Conservation (phyloP, 2,329 filamentous ascomycete species). For the Fusarium anguioides region DNA sequence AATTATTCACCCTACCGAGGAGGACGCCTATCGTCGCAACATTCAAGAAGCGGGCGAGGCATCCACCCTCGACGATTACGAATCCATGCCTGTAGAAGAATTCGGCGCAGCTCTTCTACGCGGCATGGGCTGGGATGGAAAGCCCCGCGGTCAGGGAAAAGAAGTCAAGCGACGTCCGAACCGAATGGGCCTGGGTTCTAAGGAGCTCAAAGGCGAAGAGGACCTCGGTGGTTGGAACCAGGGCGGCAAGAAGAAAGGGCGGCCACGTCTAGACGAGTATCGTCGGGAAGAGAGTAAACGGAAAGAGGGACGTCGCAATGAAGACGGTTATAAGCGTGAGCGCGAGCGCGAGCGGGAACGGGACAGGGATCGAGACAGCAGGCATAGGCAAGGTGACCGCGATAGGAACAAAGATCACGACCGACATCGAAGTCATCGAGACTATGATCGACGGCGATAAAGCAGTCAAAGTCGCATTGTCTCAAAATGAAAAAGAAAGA, state of each 20-base stretch:
- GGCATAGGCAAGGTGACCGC: slow-evolving; percentile 47
- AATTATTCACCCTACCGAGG: slow-evolving; percentile 68
- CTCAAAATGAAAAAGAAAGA: no score
- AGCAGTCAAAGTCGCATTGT: not conserved
- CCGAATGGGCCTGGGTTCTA: slow-evolving; percentile 88
- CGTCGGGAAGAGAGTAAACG: slow-evolving; percentile 56
- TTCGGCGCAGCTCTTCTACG: slow-evolving; percentile 91
- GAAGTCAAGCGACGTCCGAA: slow-evolving; percentile 79
- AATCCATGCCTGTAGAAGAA: slow-evolving; percentile 89
- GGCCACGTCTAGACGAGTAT: slow-evolving; percentile 64
- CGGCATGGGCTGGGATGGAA: slow-evolving; percentile 94
- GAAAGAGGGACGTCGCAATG: slow-evolving; percentile 56
- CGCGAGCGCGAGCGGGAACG: slow-evolving; percentile 54
- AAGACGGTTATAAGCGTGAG: slow-evolving; percentile 60
- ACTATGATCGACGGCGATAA: slow-evolving; percentile 41
- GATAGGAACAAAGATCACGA: slow-evolving; percentile 37
- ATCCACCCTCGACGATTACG: slow-evolving; percentile 85
- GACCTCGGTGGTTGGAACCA: slow-evolving; percentile 87
- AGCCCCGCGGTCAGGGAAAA: slow-evolving; percentile 65
- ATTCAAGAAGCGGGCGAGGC: slow-evolving; percentile 77
- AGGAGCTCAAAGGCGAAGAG: slow-evolving; percentile 76
- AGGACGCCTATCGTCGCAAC: slow-evolving; percentile 76
- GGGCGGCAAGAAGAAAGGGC: slow-evolving; percentile 62
- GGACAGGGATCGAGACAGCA: slow-evolving; percentile 52
- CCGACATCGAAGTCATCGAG: slow-evolving; percentile 40